Percentiles rank a stretch among this genome's conserved stretches.
phyloP scores from a whole-genome alignment of 768 basidiomycete species.

The Xerocomus potaroensis region DNA sequence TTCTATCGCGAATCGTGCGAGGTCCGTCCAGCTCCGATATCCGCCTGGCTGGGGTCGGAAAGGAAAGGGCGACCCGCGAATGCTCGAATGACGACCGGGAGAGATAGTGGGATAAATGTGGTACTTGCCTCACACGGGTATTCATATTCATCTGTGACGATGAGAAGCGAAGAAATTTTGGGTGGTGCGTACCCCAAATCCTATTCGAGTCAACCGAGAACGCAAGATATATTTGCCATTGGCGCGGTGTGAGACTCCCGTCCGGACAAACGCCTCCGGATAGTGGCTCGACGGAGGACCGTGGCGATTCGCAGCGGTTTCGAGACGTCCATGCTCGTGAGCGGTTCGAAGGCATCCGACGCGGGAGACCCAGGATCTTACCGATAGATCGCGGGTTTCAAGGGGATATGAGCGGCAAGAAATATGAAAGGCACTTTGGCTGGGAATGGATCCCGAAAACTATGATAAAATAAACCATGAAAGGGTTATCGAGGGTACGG shows the following conservation, averaged over 20 bases:
- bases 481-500: background rate
- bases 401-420: background rate
- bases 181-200: conserved; percentile 12
- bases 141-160: background rate
- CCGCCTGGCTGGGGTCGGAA: conserved; percentile 1
- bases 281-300: conserved; percentile 10
- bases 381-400: background rate
- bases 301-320: conserved; percentile 15
- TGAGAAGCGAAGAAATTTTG: conserved; percentile 2
- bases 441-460: background rate
- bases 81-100: background rate
- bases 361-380: background rate
- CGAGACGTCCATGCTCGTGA: background rate
- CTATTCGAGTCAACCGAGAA: background rate
- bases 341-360: background rate
- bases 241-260: background rate
- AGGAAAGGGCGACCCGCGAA: background rate
- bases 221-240: conserved; percentile 11
- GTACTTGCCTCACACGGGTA: conserved; percentile 15
- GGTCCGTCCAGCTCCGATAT: conserved; percentile 12
- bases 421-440: background rate
- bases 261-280: background rate
- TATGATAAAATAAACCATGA: conserved; percentile 6
- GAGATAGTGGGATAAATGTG: background rate
- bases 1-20: background rate